Evolutionary conservation across 495 filamentous ascomycete genomes (phyloP).

Genomic region (Neurospora sp.): DNA sequence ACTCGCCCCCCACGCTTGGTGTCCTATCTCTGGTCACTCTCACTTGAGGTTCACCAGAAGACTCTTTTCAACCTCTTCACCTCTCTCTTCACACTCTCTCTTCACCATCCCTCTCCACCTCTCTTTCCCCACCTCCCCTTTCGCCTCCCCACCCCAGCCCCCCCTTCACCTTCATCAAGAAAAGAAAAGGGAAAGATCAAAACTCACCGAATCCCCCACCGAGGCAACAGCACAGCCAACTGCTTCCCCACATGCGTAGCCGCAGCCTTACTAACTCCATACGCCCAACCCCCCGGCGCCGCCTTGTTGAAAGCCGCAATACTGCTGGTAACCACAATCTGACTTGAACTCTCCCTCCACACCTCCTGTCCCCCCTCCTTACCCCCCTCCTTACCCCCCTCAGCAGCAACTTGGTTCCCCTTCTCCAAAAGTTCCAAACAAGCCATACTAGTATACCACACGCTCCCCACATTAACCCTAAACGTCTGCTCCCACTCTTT

Average conservation of each 20-base stretch:
- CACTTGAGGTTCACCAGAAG: not conserved
- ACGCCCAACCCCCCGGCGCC: constrained; percentile 49
- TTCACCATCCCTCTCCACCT: not conserved
- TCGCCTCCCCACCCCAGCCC: not conserved
- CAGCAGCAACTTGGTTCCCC: constrained; percentile 34
- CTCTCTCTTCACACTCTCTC: no score
- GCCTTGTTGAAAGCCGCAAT: constrained; percentile 50
- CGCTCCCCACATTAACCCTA: constrained; percentile 48
- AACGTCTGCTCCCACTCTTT: constrained; percentile 47
- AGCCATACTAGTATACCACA: constrained; percentile 54
- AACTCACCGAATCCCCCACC: constrained; percentile 46
- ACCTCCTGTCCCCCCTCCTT: no score
- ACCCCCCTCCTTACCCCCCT: no score
- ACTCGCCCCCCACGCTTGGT: not conserved
- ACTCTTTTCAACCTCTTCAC: not conserved
- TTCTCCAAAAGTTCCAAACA: constrained; percentile 53
- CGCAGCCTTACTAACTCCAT: constrained; percentile 52
- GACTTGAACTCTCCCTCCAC: constrained; percentile 25
- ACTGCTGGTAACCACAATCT: constrained; percentile 55
- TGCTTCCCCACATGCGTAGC: constrained; percentile 56
- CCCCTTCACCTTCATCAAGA: constrained; percentile 27
- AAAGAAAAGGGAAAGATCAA: not conserved
- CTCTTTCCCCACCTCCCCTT: not conserved
- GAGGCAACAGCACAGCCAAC: constrained; percentile 40
- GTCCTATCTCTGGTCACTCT: not conserved